Percentiles rank a stretch among this genome's conserved stretches.
phyloP scores from a whole-genome alignment of 1,139 yeast genomes.

The Casaregolazyma lundiana region DNA sequence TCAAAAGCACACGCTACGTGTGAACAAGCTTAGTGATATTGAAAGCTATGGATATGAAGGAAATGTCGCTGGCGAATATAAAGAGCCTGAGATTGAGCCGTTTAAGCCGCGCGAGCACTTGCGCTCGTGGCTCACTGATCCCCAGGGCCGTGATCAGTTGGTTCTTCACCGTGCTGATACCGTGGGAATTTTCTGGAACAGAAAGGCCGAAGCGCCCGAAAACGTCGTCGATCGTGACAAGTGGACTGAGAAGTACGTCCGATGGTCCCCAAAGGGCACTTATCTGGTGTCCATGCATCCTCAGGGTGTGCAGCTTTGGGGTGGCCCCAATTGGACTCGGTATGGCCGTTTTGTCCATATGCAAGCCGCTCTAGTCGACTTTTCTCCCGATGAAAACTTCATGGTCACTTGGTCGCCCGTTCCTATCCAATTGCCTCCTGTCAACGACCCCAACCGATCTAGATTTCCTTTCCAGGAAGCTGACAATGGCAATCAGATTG shows the following conservation, averaged over 20 bases:
- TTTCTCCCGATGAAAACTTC: slow-evolving; percentile 88
- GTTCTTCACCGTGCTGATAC: slow-evolving; percentile 73
- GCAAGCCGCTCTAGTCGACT: slow-evolving; percentile 83
- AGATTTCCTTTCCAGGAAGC: slow-evolving; percentile 80
- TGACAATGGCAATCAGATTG: slow-evolving; percentile 89
- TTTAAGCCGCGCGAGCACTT: slow-evolving; percentile 76
- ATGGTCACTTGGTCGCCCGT: slow-evolving; percentile 87
- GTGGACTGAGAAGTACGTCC: slow-evolving; percentile 83
- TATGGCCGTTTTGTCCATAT: slow-evolving; percentile 81
- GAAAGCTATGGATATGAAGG: slow-evolving; percentile 76
- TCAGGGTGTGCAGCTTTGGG: slow-evolving; percentile 96
- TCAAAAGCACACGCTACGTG: slow-evolving; percentile 82
- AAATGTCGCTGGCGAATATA: slow-evolving; percentile 56
- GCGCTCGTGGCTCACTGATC: slow-evolving; percentile 88
- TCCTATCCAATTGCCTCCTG: slow-evolving; percentile 69
- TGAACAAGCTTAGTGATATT: slow-evolving; percentile 79
- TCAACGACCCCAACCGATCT: slow-evolving; percentile 58
- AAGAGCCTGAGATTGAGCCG: slow-evolving; percentile 66
- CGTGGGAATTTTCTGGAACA: slow-evolving; percentile 87
- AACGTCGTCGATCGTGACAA: slow-evolving; percentile 71
- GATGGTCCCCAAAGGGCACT: slow-evolving; percentile 93
- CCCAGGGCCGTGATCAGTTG: slow-evolving; percentile 86
- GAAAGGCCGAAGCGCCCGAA: slow-evolving; percentile 70
- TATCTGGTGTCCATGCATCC: slow-evolving; percentile 84
- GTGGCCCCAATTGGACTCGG: slow-evolving; percentile 71